Conservation (phyloP, 371 early-diverging fungal species). For the Mucor plumbeus region DNA sequence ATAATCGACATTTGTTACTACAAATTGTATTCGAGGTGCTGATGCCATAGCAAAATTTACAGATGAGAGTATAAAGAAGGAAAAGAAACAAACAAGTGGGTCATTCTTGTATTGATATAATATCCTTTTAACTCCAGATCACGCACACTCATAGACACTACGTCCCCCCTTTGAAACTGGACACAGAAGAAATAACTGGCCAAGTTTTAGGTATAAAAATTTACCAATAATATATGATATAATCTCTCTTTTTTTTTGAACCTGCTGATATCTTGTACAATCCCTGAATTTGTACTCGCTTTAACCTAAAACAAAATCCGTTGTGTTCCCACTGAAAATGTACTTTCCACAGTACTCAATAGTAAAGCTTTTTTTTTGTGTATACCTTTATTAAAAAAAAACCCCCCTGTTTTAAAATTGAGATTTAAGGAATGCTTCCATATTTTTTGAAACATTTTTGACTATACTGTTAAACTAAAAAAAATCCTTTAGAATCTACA, state of each 20-base stretch:
- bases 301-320: not conserved
- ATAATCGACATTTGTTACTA: slow-evolving; percentile 45
- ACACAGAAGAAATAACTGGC: not conserved
- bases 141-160: not conserved
- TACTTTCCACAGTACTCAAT: too few relatives aligned
- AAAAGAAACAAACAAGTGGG: not conserved
- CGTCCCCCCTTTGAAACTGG: not conserved
- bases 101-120: not conserved
- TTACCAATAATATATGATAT: not conserved
- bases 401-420: too few relatives aligned
- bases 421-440: too few relatives aligned
- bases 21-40: slow-evolving; percentile 9
- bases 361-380: too few relatives aligned
- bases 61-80: not conserved
- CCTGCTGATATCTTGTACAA: slow-evolving; percentile 1
- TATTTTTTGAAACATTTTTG: too few relatives aligned
- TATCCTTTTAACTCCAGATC: not conserved
- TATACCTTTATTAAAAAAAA: too few relatives aligned
- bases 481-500: too few relatives aligned
- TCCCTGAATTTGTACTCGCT: not conserved
- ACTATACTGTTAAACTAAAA: too few relatives aligned
- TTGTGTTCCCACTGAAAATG: too few relatives aligned
- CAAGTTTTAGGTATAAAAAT: not conserved
- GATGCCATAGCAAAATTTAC: not conserved
- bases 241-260: not conserved